Percentiles rank a stretch among this genome's conserved stretches.
These are phyloP conservation scores for Fusarium heterosporum DNA, from an alignment of 2,329 filamentous ascomycete genomes.

Conservation along the genomic window DNA sequence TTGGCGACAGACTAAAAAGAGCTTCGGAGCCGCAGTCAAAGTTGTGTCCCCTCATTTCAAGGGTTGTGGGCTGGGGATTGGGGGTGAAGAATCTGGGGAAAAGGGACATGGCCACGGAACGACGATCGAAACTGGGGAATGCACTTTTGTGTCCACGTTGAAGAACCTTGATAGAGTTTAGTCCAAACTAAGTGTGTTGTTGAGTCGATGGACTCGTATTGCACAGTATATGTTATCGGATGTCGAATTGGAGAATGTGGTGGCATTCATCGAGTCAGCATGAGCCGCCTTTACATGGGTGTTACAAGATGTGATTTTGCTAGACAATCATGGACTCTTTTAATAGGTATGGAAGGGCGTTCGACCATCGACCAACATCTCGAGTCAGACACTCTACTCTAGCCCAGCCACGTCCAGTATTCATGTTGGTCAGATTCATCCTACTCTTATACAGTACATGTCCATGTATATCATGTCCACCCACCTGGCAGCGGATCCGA, in stretches of 20 bases:
- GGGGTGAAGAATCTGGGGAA: slow-evolving; percentile 20
- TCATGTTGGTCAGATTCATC: background rate
- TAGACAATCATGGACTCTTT: background rate
- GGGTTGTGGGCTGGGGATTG: slow-evolving; percentile 4
- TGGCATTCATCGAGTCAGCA: slow-evolving; percentile 3
- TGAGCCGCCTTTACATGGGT: background rate
- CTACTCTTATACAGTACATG: background rate
- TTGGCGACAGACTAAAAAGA: slow-evolving; percentile 36
- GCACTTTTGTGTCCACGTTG: background rate
- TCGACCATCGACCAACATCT: background rate
- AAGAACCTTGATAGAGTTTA: background rate
- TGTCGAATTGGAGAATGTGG: slow-evolving; percentile 7
- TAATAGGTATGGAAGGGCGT: background rate
- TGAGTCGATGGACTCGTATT: background rate
- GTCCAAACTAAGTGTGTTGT: background rate
- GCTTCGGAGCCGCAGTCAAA: slow-evolving; percentile 44
- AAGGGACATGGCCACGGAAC: slow-evolving; percentile 8
- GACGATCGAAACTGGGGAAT: background rate
- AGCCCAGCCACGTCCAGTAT: slow-evolving; percentile 8
- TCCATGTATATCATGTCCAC: slow-evolving; percentile 8
- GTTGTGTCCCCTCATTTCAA: slow-evolving; percentile 37
- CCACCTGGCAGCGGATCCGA: slow-evolving; percentile 38
- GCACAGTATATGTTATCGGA: background rate
- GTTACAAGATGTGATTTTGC: background rate
- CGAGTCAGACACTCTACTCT: no score